Conservation (phyloP, 2,329 filamentous ascomycete genomes). For the Chrysosporium queenslandicum region DNA sequence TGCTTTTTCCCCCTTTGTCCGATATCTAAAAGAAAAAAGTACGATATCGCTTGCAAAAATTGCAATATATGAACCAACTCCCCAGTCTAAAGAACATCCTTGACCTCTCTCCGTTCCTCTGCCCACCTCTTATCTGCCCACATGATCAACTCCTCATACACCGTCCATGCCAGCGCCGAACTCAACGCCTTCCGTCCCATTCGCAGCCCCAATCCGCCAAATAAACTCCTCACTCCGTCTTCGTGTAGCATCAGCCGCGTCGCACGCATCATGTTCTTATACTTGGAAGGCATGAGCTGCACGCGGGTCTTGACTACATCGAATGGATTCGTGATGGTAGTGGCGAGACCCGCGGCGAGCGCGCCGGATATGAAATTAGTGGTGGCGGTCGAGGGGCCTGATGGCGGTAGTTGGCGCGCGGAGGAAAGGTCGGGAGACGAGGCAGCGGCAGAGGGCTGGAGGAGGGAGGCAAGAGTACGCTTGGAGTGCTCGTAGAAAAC, state of each 20-base stretch:
- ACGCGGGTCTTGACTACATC: slow-evolving; percentile 93
- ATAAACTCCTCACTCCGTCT: slow-evolving; percentile 69
- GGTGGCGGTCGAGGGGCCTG: slow-evolving; percentile 37
- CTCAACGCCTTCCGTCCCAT: slow-evolving; percentile 88
- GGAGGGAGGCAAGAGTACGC: slow-evolving; percentile 25
- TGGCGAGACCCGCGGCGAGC: slow-evolving; percentile 70
- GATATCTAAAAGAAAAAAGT: neutral
- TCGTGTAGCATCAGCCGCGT: slow-evolving; percentile 66
- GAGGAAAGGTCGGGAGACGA: slow-evolving; percentile 6
- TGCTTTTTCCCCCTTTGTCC: too few relatives aligned
- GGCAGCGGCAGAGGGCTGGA: slow-evolving; percentile 14
- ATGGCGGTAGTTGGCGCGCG: neutral
- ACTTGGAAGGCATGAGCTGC: slow-evolving; percentile 74
- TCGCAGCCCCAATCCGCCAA: slow-evolving; percentile 73
- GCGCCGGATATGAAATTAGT: slow-evolving; percentile 83
- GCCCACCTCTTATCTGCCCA: slow-evolving; percentile 49
- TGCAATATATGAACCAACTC: neutral
- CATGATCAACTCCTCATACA: slow-evolving; percentile 87
- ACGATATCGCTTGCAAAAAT: too few relatives aligned
- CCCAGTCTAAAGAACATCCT: neutral
- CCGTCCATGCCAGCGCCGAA: slow-evolving; percentile 90
- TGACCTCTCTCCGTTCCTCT: slow-evolving; percentile 20
- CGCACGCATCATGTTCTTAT: slow-evolving; percentile 73
- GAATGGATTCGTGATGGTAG: slow-evolving; percentile 87
- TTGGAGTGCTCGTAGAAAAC: slow-evolving; percentile 68